Evolutionary conservation across 352 stramenopile species (phyloP), one percentile per base, ranked within the genome.

Genomic region (Globisporangium polare): DNA sequence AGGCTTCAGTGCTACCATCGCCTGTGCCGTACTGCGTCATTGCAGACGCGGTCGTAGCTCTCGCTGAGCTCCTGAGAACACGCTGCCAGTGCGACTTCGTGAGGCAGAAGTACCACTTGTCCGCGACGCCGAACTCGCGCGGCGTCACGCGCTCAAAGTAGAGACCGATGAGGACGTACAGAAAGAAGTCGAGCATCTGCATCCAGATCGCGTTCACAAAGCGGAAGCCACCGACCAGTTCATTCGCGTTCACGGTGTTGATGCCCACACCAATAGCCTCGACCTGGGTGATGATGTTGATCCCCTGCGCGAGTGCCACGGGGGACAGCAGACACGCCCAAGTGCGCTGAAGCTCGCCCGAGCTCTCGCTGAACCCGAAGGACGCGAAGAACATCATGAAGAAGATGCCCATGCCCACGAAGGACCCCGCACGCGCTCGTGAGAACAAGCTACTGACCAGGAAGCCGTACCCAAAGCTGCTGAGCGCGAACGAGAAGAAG

Each of bases 101-200:
- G 2, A 97, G 51, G 2, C 82, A 77, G 59, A 99, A 98, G 69
- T 97, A 97, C 83, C 89, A 98, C 3, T 83, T 88, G 27, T 93
- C 73, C 0, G 71, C 55, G 20, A 94, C 83, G 18, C 96, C 96
- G 55, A 95, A 99, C 53, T 98, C 90, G 43, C 87, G 90, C 3
- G 96, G 96, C n/a, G 97, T 67, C 15, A 98, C 90, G 52, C 88
- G 77, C 55, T 97, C 93, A 4, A 98, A 76, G 73, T 99, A 99
- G 51, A 74, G 73, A 0, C 80, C 94, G 1, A 98, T 20, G 12
- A 91, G 3, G 47, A 83, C 69, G 66, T 97, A 98, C 18, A 98
- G 42, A 20, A 96, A 26, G 5, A 83, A 86, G 63, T 98, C 94
- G 0, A 98, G n/a, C 8, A 96, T 37, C 52, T 98, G 80, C 75